A percentile compares a stretch with the other conserved stretches of the same genome.
Evolutionary conservation across 1,284 basidiomycete genomes (phyloP).

Genomic region (Cutaneotrichosporon sp.): DNA sequence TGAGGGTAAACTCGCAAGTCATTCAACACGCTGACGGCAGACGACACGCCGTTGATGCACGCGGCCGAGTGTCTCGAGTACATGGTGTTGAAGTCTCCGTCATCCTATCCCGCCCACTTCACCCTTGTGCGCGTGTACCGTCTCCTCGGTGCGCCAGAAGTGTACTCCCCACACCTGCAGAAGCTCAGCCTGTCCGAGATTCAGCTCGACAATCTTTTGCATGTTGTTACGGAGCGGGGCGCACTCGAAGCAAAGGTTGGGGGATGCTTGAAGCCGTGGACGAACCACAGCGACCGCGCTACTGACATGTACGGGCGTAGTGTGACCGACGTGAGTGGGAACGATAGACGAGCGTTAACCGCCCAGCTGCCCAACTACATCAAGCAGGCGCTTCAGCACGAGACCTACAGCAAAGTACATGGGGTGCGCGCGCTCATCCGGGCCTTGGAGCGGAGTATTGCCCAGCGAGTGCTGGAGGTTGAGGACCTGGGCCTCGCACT

Average conservation of each 20-base stretch:
- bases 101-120: slow-evolving; percentile 24
- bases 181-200: slow-evolving; percentile 31
- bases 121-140: slow-evolving; percentile 34
- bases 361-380: slow-evolving; percentile 38
- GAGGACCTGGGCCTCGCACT: slow-evolving; percentile 24
- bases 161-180: slow-evolving; percentile 18
- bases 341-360: too few species aligned
- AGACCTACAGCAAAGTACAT: slow-evolving; percentile 31
- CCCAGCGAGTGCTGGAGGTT: slow-evolving; percentile 18
- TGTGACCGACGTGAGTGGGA: slow-evolving; percentile 26
- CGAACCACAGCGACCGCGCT: slow-evolving; percentile 19
- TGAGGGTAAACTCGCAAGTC: neutral
- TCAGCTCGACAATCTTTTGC: slow-evolving; percentile 37
- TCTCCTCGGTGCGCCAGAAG: slow-evolving; percentile 26
- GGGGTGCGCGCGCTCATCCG: slow-evolving; percentile 24
- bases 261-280: slow-evolving; percentile 12
- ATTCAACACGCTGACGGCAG: neutral
- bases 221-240: slow-evolving; percentile 31
- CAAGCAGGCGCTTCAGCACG: slow-evolving; percentile 35
- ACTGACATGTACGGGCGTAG: slow-evolving; percentile 30
- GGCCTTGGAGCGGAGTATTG: slow-evolving; percentile 22
- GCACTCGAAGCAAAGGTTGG: slow-evolving; percentile 16
- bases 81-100: slow-evolving; percentile 26
- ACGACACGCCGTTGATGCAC: slow-evolving; percentile 18
- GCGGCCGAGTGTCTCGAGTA: slow-evolving; percentile 23